phyloP scores from a whole-genome alignment of 1,284 basidiomycete genomes.

The Afroboletus lepidellus region DNA sequence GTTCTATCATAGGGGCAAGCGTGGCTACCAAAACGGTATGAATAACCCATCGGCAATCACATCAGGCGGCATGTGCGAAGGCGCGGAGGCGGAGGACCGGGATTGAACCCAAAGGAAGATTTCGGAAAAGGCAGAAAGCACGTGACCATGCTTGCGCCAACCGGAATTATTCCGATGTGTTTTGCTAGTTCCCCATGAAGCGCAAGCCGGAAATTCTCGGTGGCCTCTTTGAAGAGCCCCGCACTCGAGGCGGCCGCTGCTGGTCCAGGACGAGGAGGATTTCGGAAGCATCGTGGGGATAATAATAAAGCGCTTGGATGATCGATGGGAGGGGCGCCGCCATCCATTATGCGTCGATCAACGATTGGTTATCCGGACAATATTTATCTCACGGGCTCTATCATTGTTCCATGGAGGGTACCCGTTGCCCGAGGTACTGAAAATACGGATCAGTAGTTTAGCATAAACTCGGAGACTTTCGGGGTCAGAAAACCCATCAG shows the following conservation, averaged over 20 bases:
- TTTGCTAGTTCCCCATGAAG: not conserved
- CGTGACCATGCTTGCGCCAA: constrained; percentile 8
- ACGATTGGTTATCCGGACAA: not conserved
- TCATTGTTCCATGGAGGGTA: not conserved
- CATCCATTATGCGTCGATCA: not conserved
- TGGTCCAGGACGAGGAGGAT: not conserved
- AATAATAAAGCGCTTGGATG: constrained; percentile 2
- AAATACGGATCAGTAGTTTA: not conserved
- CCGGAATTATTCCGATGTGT: constrained; percentile 5
- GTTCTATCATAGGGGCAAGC: not conserved
- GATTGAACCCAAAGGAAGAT: not conserved
- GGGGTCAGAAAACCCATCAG: constrained; percentile 5
- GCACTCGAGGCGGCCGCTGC: constrained; percentile 5
- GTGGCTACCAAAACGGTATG: constrained; percentile 2
- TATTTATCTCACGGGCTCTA: constrained; percentile 12
- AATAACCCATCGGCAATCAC: not conserved
- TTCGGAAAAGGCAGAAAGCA: constrained; percentile 1
- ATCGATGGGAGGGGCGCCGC: constrained; percentile 1
- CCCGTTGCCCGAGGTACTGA: not conserved
- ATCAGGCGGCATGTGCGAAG: not conserved
- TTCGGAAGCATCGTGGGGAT: not conserved
- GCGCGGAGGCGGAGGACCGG: not conserved
- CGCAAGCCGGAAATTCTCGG: constrained; percentile 13
- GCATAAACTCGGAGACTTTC: constrained; percentile 12
- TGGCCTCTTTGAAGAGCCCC: not conserved